Evolutionary conservation across 129 eudicot species (phyloP), one percentile per base, ranked within the genome.

Genomic region (Artemisia tridentata): DNA sequence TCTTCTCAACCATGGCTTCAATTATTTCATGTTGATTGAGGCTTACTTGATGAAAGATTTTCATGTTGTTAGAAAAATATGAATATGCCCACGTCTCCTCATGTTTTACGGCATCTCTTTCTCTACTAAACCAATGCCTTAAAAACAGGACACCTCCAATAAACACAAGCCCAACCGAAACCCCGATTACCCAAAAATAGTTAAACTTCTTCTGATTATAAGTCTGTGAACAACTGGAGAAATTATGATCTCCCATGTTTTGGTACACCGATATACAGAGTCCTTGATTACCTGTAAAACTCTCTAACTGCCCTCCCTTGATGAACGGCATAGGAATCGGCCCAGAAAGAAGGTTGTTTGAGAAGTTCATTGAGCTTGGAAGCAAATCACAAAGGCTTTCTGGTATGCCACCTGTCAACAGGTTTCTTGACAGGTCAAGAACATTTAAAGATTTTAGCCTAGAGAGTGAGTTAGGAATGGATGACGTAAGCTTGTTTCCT

Each of bases 311-410:
- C 3, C 98, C 95, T 29, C 82, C 96, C 56, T 81, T 77, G 57
- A 90, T 51, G 45, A 89, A 85, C 0, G 88, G 60, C 20, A 70
- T 63, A 7, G 98, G 98, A 9, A 92, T 89, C 3, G 92, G 95
- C 16, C 98, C 98, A 17, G 88, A 86, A 65, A 92, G 96, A 12
- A 47, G 82, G 75, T 92, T 92, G 66, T 82, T 68, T 19, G 98
- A 84, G 56, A 92, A 87, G 85, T 92, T 92, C 79, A 92, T 77
- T 0, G 95, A 92, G 61, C 87, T 92, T 25, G 98, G 96, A 55
- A 55, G 62, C 13, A 56, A 10, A 56, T 56, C 62, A 56, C 61
- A 19, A 10, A 55, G 21, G 23, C 62, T 56, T 56, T 56, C 31
- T 10, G 62, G 62, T 19, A 56, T 2, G 62, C 62, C 25, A 56